Evolutionary conservation across 257 asterid genomes (phyloP), one percentile per base, ranked within the genome.

Genomic region (Ajuga chamaepitys): DNA sequence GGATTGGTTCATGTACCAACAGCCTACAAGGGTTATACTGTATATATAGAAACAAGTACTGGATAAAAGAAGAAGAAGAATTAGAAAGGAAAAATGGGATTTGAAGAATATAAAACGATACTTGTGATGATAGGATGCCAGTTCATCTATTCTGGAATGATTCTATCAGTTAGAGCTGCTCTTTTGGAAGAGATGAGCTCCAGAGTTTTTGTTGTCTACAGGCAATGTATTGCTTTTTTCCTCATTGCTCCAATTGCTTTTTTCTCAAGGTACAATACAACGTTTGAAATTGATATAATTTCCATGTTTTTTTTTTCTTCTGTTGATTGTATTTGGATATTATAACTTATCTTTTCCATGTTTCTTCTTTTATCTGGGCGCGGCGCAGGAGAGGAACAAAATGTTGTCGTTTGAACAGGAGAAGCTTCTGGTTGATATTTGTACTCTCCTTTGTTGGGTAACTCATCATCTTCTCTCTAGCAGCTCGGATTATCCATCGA

Each of bases 201-300:
- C 13, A 73, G 80, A 37, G 86, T 84, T 6, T 84, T 82, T 58
- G 95, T 86, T 18, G 82, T 77, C 24, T 86, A 88, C 70, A 71
- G 91, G 53, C 96, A 88, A 63, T 65, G 52, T 24, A 26, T 76
- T 22, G 96, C 89, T 45, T 72, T 84, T 70, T 42, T 82, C 35
- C 74, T 75, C 5, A 60, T 75, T 66, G 71, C 77, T 22, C 77
- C 80, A 41, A n/a, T 75, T 38, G 80, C 80, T 17, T 75, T 12
- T 54, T 75, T 66, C 50, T 48, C 80, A 37, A 25, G 80, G 80
- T 70, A 70, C 8, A 0, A 4, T 1, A 9, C 1, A 8, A 8
- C 45, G 4, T 38, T 38, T 38, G 0, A 0, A 8, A 2, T 38
- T 38, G 45, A 9, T 10, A 8, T 10, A 12, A 38, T 38, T 11